Conservation (phyloP, 2,329 filamentous ascomycete species). For the Botryotinia narcissicola region DNA sequence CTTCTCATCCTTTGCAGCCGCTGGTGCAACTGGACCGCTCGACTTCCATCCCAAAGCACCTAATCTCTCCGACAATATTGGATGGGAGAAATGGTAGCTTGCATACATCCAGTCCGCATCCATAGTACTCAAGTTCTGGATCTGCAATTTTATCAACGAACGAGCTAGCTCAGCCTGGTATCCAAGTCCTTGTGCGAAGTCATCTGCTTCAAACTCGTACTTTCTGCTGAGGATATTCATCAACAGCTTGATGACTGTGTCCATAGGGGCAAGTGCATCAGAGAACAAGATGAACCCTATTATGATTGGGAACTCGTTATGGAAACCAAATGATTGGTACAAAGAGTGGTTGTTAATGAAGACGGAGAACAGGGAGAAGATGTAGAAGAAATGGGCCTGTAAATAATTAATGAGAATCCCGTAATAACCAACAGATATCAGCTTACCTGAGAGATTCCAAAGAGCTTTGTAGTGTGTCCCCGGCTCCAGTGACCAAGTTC, state of each 20-base stretch:
- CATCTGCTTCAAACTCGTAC: slow-evolving; percentile 95
- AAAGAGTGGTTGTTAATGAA: slow-evolving; percentile 95
- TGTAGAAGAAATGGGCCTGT: slow-evolving; percentile 90
- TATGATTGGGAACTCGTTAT: slow-evolving; percentile 80
- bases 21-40: slow-evolving; percentile 43
- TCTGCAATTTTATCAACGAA: slow-evolving; percentile 94
- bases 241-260: slow-evolving; percentile 87
- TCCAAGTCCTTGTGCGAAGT: slow-evolving; percentile 80
- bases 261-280: slow-evolving; percentile 90
- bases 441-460: slow-evolving; percentile 76
- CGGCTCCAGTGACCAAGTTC: slow-evolving; percentile 97
- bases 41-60: slow-evolving; percentile 82
- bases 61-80: slow-evolving; percentile 89
- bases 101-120: slow-evolving; percentile 98
- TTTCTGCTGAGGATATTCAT: slow-evolving; percentile 95
- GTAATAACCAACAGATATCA: background rate
- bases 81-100: slow-evolving; percentile 97
- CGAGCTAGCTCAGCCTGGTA: slow-evolving; percentile 79
- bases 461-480: slow-evolving; percentile 88
- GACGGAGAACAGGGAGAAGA: slow-evolving; percentile 93
- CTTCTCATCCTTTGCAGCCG: slow-evolving; percentile 41
- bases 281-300: slow-evolving; percentile 98
- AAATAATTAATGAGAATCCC: slow-evolving; percentile 35
- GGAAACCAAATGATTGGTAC: slow-evolving; percentile 89
- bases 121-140: slow-evolving; percentile 98